Percentiles rank a stretch among this genome's conserved stretches.
phyloP scores from a whole-genome alignment of 2,329 filamentous ascomycete species.

The Aureobasidium sp. region DNA sequence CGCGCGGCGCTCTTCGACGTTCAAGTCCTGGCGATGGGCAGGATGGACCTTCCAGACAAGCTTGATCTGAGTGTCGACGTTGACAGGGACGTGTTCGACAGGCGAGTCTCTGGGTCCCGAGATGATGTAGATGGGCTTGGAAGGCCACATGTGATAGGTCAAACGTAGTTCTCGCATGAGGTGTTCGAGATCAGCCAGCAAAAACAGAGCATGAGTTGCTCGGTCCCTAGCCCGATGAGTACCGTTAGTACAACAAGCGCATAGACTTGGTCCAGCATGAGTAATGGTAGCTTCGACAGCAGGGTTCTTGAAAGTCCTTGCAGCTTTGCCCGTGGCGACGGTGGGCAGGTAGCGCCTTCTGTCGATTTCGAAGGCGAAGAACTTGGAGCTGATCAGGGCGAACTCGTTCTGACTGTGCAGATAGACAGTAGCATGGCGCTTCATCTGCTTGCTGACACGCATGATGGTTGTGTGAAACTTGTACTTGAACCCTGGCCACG shows the following conservation, averaged over 20 bases:
- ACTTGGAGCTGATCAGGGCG: not conserved
- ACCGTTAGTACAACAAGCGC: not conserved
- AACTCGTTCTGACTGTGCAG: not conserved
- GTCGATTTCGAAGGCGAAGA: not conserved
- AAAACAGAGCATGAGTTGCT: not conserved
- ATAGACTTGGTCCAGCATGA: not conserved
- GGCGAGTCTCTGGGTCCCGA: not conserved
- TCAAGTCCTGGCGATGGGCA: not conserved
- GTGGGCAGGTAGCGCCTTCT: not conserved
- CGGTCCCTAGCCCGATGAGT: not conserved
- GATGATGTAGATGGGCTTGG: not conserved
- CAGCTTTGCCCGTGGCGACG: not conserved
- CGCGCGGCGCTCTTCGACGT: not conserved
- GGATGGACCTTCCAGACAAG: not conserved
- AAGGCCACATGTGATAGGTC: not conserved
- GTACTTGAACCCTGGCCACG: not conserved
- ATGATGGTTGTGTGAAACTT: slow-evolving; percentile 1
- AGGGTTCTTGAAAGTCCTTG: not conserved
- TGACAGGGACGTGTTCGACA: not conserved
- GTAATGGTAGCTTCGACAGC: not conserved
- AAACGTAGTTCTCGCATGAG: not conserved
- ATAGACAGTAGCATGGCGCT: not conserved
- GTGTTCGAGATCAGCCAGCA: not conserved
- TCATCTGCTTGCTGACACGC: slow-evolving; percentile 7
- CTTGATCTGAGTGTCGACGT: not conserved